phyloP scores from a whole-genome alignment of 2,329 filamentous ascomycete genomes.

The Colletotrichum sp. region DNA sequence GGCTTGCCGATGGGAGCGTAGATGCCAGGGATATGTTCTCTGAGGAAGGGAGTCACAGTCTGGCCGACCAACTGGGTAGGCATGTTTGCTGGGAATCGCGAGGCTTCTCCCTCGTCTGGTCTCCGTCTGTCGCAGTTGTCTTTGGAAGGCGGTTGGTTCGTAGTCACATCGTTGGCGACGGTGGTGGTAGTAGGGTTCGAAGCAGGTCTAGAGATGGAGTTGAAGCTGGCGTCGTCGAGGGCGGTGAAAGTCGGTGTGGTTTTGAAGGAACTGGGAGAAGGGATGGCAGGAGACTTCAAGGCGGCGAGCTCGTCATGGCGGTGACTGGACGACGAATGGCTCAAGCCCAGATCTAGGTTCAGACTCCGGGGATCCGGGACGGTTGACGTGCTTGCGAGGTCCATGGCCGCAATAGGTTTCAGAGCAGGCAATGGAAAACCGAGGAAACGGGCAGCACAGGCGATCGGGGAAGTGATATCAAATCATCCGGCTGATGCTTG shows the following conservation, averaged over 20 bases:
- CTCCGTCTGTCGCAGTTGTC: slow-evolving; percentile 57
- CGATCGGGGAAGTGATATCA: background rate
- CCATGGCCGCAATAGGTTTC: slow-evolving; percentile 18
- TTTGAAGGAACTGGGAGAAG: slow-evolving; percentile 13
- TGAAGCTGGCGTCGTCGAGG: background rate
- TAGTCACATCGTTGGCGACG: slow-evolving; percentile 13
- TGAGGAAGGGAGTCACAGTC: slow-evolving; percentile 85
- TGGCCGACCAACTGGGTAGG: slow-evolving; percentile 72
- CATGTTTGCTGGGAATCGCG: slow-evolving; percentile 57
- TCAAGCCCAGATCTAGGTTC: slow-evolving; percentile 2
- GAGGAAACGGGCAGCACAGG: background rate
- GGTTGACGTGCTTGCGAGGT: slow-evolving; percentile 20
- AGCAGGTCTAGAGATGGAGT: background rate
- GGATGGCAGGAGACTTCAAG: background rate
- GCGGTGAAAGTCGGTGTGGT: slow-evolving; percentile 14
- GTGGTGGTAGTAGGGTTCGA: background rate
- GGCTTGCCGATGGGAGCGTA: slow-evolving; percentile 80
- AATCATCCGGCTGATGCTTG: slow-evolving; percentile 10
- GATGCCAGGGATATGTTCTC: slow-evolving; percentile 86
- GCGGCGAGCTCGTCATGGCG: slow-evolving; percentile 1
- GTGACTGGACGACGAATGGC: slow-evolving; percentile 12
- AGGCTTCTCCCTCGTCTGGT: slow-evolving; percentile 52
- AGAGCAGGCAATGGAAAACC: background rate
- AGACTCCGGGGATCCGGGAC: slow-evolving; percentile 16
- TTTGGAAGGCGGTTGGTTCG: slow-evolving; percentile 21